phyloP scores from a whole-genome alignment of 352 stramenopile genomes.

The Globisporangium spinosum region DNA sequence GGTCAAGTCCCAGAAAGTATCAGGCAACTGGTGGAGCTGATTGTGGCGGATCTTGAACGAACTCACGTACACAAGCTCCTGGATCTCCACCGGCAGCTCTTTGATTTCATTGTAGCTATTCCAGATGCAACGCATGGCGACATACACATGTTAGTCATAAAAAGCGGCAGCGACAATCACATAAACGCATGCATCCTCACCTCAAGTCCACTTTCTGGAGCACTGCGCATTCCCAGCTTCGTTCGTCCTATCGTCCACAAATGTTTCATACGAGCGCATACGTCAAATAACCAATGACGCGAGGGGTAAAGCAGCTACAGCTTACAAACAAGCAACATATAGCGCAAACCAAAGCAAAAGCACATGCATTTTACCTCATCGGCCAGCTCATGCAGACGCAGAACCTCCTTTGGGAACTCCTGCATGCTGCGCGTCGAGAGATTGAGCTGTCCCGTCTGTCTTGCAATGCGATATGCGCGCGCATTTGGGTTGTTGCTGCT shows the following conservation, averaged over 20 bases:
- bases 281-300: neutral
- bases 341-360: neutral
- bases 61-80: constrained; percentile 40
- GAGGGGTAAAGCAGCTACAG: neutral
- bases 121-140: neutral
- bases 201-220: constrained; percentile 74
- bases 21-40: constrained; percentile 40
- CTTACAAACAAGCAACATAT: neutral
- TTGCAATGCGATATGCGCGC: constrained; percentile 47
- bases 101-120: constrained; percentile 75
- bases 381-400: constrained; percentile 55
- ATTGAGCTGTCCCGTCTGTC: constrained; percentile 59
- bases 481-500: constrained; percentile 21
- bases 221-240: constrained; percentile 64
- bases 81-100: constrained; percentile 44
- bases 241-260: constrained; percentile 38
- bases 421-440: constrained; percentile 49
- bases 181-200: constrained; percentile 15
- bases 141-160: neutral
- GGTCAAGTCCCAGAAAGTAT: constrained; percentile 51
- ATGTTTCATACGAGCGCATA: neutral
- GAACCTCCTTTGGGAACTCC: constrained; percentile 53
- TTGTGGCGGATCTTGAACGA: constrained; percentile 81
- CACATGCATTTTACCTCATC: constrained; percentile 32
- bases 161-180: neutral